Base-by-base conservation (phyloP, 2,329 filamentous ascomycete genomes). In the Trichoderma guizhouense region DNA sequence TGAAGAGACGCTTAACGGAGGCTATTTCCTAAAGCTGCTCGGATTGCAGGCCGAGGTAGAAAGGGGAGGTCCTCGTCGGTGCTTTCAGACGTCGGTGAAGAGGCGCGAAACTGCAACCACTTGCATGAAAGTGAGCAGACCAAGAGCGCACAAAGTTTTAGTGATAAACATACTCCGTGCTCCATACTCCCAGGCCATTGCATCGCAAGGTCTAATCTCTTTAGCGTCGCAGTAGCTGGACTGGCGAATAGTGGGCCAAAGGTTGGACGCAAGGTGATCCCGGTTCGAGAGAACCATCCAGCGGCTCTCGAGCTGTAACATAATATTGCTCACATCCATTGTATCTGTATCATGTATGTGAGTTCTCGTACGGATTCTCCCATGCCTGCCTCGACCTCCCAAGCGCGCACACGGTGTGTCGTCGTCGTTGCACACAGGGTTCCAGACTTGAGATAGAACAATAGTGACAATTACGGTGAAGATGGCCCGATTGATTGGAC, bases 391-490 rank as follows among this genome's bases (percentile, higher is more conserved):
- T 71, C 60, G 26, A 53, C 57, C 60, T 62, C 51, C 64, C 47
- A 53, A 53, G 66, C 66, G 36, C 57, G 66, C 32, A 64, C 68
- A 64, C 68, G 32, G 68, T 64, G 55, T 60, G 30, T 63, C 47
- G 68, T 63, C 24, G 68, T 43, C 43, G 60, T 32, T 26, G 51
- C 68, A 71, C 60, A 64, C 64, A 67, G 58, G 71, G 71, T 69
- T 69, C 71, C 64, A 72, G 71, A 57, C 64, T 69, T 55, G 71
- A 68, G 32, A 36, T 57, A 63, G 64, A 72, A 68, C 55, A 55
- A 72, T 68, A 26, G 24, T 36, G 62, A 72, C 71, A 65, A 57
- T 72, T 72, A 72, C 71, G 71, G 71, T 72, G 71, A 70, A 60
- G 60, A 58, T 30, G 69, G 67, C 66, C 66, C 60, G 60, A n/a